Percentiles rank a stretch among this genome's conserved stretches.
Conservation (phyloP, 2,329 filamentous ascomycete genomes). For the Sporothrix globosa region DNA sequence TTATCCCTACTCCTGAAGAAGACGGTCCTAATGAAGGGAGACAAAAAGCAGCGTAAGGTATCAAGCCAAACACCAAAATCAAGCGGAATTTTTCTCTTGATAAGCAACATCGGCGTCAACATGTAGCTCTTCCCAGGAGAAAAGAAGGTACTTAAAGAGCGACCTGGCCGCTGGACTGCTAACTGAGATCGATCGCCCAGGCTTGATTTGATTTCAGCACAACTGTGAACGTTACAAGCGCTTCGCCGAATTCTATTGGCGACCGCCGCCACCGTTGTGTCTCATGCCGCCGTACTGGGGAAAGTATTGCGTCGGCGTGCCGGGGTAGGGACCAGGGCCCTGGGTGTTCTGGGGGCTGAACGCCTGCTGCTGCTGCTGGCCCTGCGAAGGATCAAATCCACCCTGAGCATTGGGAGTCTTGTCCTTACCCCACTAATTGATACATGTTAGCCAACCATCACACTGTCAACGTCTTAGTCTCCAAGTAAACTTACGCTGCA, state of each 20-base stretch:
- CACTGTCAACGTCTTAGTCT: not conserved
- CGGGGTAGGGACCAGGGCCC: slow-evolving; percentile 69
- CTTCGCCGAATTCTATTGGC: slow-evolving; percentile 58
- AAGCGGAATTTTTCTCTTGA: not conserved
- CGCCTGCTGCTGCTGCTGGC: slow-evolving; percentile 52
- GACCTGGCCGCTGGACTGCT: not conserved
- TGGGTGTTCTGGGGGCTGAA: slow-evolving; percentile 75
- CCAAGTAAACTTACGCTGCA: slow-evolving; percentile 82
- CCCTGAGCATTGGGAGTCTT: slow-evolving; percentile 78
- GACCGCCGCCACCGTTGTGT: slow-evolving; percentile 49
- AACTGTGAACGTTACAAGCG: not conserved
- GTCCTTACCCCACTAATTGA: slow-evolving; percentile 90
- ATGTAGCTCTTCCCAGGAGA: not conserved
- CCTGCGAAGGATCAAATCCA: slow-evolving; percentile 71
- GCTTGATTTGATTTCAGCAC: not conserved
- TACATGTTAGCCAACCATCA: slow-evolving; percentile 17
- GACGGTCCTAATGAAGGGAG: not conserved
- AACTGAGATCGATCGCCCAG: not conserved
- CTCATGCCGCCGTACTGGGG: slow-evolving; percentile 70
- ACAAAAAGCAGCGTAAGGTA: not conserved
- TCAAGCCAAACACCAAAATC: not conserved
- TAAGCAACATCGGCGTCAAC: not conserved
- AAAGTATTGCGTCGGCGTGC: slow-evolving; percentile 81
- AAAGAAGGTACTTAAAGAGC: not conserved
- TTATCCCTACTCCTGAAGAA: slow-evolving; percentile 17